Percentiles rank a stretch among this genome's conserved stretches.
Conservation (phyloP, 2,329 filamentous ascomycete species). For the Exophiala phaeomuriformis region DNA sequence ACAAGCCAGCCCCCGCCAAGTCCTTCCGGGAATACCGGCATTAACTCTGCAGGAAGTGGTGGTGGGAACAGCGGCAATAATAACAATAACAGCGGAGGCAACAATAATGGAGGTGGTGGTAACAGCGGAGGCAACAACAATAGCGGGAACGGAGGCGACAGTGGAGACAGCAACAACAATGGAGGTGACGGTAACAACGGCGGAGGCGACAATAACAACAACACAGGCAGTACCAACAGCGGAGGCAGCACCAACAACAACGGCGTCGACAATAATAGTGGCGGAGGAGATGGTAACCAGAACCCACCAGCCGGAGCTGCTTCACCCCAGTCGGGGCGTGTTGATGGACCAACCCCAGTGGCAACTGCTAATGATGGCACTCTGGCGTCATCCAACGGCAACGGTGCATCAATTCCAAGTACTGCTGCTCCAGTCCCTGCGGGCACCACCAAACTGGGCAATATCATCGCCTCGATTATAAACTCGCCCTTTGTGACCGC, state of each 20-base stretch:
- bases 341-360: not conserved
- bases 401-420: not conserved
- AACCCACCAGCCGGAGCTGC: not conserved
- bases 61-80: conserved; percentile 1
- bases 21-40: not conserved
- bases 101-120: conserved; percentile 8
- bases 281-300: not conserved
- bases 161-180: not conserved
- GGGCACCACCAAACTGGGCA: conserved; percentile 14
- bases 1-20: not conserved
- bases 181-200: not conserved
- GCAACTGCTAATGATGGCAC: not conserved
- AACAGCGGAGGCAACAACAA: not conserved
- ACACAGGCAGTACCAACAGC: not conserved
- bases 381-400: not conserved
- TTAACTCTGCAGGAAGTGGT: not conserved
- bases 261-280: too few species aligned
- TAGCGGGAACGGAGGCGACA: not conserved
- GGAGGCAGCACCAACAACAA: too few species aligned
- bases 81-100: not conserved
- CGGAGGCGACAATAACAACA: not conserved
- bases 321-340: not conserved
- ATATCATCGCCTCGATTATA: conserved; percentile 23
- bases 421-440: conserved; percentile 6
- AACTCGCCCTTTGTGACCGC: conserved; percentile 20